Evolutionary conservation across 2,329 filamentous ascomycete species (phyloP), one percentile per base, ranked within the genome.

Genomic region (Helicocarpus griseus): DNA sequence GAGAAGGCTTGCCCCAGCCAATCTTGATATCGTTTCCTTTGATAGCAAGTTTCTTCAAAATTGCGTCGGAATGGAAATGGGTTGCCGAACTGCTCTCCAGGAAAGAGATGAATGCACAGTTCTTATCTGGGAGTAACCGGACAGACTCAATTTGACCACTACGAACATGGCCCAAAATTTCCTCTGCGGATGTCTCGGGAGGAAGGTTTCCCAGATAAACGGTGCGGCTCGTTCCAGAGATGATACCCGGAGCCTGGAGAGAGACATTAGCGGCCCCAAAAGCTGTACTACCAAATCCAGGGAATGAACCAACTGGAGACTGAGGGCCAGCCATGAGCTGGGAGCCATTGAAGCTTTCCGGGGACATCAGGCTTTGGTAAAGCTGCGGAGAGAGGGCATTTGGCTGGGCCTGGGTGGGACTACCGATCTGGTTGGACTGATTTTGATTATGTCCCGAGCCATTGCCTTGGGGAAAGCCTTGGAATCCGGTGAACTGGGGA

Each of bases 91-190:
- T 95, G 63, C 90, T 89, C 65, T 98, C 93, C 58, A 98, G 78
- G 76, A 98, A 98, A 6, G 93, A 98, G 67, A 98, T 97, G 77
- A 98, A 98, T 53, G 93, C 93, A 66, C 93, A 98, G 78, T 97
- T 98, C 87, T 97, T 98, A 73, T 98, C 93, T 22, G 91, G 89
- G 51, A 98, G 78, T 58, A 98, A 80, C 61, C 93, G 86, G 49
- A 98, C 93, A n/a, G 93, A 97, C 75, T 98, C 93, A 63, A 98
- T 97, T 68, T 97, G 93, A 22, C 93, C 93, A 70, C 93, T 97
- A 57, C 93, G 83, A 54, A 98, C 93, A 65, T 98, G 93, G 57
- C 90, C 86, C 51, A 98, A 76, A 57, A 98, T 95, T 73, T 98
- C 93, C 73, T 98, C 93, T 7, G 93, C 91, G 47, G 87, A 85